Evolutionary conservation across 805 yeast species (phyloP), one percentile per base, ranked within the genome.

Genomic region (Suhomyces pyralidae): DNA sequence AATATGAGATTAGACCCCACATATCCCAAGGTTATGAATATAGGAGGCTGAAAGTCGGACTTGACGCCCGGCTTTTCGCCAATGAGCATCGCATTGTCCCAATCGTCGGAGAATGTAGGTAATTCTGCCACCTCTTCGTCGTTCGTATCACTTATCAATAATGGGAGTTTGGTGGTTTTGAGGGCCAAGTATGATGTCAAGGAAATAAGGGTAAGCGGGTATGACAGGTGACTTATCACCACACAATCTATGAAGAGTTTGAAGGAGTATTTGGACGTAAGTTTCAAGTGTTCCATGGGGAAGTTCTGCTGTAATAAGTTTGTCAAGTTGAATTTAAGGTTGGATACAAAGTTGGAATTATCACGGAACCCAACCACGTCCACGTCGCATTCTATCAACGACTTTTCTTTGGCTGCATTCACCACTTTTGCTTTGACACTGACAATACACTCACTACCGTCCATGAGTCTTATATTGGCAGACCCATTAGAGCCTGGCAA

Each of bases 401-500:
- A 82, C 0, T 74, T 60, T 15, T 79, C 78, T 45, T 60, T 61
- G 28, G 60, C 54, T 56, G 69, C 54, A 49, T 63, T 56, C 14
- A 89, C 88, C 3, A 92, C 97, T 61, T 88, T 87, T 10, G 92
- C 82, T 69, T 94, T 94, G 46, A 93, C 80, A 63, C 97, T 94
- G 5, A 90, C 93, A 32, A 94, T 86, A 61, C 97, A 90, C 69
- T 94, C 98, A 55, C 90, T 83, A 20, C 99, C 98, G 68, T 93
- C 98, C 47, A 88, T 80, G 32, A 90, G 80, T 57, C 91, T 80
- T 17, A 93, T 82, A 71, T 96, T 80, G 0, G 97, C 87, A 2
- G 97, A 91, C 12, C 99, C 99, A 70, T 93, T 90, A 3, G 97
- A 88, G 49, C 85, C 82, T 0, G 96, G 94, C 54, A 94, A 76